phyloP scores from a whole-genome alignment of 2,329 filamentous ascomycete species.

The Annulohypoxylon truncatum region DNA sequence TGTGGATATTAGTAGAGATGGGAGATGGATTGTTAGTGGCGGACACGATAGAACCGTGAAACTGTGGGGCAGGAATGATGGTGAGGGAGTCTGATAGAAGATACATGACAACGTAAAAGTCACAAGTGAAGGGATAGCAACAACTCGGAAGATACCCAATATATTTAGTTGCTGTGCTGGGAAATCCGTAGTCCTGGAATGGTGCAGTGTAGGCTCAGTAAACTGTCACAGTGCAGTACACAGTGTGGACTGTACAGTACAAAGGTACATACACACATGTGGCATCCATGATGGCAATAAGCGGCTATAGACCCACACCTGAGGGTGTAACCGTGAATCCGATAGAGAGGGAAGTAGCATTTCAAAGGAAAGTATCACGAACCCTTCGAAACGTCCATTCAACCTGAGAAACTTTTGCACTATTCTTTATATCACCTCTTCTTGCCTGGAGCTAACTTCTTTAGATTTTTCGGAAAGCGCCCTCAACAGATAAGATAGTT shows the following conservation, averaged over 20 bases:
- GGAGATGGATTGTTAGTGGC: conserved; percentile 92
- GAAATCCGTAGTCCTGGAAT: neutral
- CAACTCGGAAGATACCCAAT: conserved; percentile 43
- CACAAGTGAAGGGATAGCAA: conserved; percentile 1
- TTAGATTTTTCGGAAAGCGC: neutral
- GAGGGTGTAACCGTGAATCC: conserved; percentile 29
- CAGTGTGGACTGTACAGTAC: neutral
- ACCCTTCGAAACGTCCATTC: conserved; percentile 17
- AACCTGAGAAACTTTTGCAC: neutral
- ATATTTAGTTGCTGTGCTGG: conserved; percentile 7
- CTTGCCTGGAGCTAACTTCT: conserved; percentile 9
- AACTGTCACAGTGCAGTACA: neutral
- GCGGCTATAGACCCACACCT: conserved; percentile 35
- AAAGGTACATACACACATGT: neutral
- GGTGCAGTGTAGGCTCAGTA: neutral
- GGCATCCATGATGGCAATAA: no score
- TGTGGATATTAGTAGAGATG: conserved; percentile 87
- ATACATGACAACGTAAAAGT: neutral
- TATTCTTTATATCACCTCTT: conserved; percentile 19
- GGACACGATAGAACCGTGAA: conserved; percentile 96
- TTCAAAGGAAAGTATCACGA: conserved; percentile 36
- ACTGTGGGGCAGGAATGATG: conserved; percentile 90
- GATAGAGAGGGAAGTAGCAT: conserved; percentile 38
- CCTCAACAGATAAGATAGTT: conserved; percentile 24
- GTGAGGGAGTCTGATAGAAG: conserved; percentile 55